Evolutionary conservation across 306 rosid genomes (phyloP).

Genomic region (Crotalaria pallida): DNA sequence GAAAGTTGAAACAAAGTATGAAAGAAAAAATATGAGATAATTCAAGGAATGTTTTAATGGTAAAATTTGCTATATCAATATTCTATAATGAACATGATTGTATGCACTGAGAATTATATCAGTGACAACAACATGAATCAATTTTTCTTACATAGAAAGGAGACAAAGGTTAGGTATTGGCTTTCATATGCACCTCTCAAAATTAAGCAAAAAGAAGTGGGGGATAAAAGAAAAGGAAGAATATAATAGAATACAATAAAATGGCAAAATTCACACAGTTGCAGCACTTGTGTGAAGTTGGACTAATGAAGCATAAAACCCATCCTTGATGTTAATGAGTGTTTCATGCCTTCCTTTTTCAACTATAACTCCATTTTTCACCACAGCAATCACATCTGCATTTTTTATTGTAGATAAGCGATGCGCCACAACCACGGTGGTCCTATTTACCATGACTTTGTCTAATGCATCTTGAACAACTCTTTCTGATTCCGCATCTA

Average conservation of each 20-base stretch:
- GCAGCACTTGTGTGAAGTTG: slow-evolving; percentile 63
- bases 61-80: neutral
- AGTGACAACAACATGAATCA: neutral
- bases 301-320: slow-evolving; percentile 77
- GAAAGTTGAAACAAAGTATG: neutral
- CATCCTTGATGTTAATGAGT: slow-evolving; percentile 50
- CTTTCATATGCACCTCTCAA: neutral
- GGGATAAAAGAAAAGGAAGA: neutral
- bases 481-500: slow-evolving; percentile 81
- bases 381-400: slow-evolving; percentile 83
- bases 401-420: slow-evolving; percentile 75
- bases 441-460: slow-evolving; percentile 66
- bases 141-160: neutral
- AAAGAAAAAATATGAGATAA: no score
- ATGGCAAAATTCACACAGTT: slow-evolving; percentile 26
- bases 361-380: slow-evolving; percentile 75
- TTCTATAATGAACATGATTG: neutral
- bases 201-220: neutral
- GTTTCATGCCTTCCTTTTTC: slow-evolving; percentile 79
- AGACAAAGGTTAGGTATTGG: neutral
- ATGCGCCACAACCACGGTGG: slow-evolving; percentile 84
- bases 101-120: neutral
- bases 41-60: neutral
- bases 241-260: neutral
- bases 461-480: slow-evolving; percentile 90